Percentiles rank a stretch among this genome's conserved stretches.
Evolutionary conservation across 768 basidiomycete genomes (phyloP).

Genomic region (Lactarius evosmus): DNA sequence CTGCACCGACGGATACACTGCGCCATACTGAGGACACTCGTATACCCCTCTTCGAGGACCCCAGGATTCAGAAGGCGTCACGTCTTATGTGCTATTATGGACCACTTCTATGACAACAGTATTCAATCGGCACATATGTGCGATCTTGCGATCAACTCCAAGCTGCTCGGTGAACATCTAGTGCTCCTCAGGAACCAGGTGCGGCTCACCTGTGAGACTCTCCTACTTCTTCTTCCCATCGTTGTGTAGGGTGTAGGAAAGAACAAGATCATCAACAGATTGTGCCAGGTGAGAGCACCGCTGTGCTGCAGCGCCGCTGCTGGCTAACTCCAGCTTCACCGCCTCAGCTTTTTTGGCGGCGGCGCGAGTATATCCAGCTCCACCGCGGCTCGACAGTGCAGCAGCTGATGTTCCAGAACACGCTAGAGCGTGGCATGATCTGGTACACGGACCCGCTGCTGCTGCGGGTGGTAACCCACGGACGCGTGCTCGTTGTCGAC

Average conservation of each 20-base stretch:
- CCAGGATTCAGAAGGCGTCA: constrained; percentile 52
- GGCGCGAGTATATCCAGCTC: constrained; percentile 66
- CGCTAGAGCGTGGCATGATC: constrained; percentile 54
- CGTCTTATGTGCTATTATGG: constrained; percentile 64
- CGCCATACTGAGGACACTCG: constrained; percentile 35
- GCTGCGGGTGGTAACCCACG: constrained; percentile 56
- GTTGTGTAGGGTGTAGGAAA: constrained; percentile 57
- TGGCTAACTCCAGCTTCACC: not conserved
- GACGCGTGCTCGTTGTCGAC: constrained; percentile 66
- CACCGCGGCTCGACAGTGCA: constrained; percentile 70
- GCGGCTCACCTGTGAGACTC: constrained; percentile 4
- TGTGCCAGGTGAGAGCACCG: constrained; percentile 49
- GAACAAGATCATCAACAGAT: constrained; percentile 65
- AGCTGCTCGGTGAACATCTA: constrained; percentile 59
- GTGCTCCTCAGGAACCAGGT: constrained; percentile 71
- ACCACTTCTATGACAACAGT: constrained; percentile 68
- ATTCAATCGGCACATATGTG: constrained; percentile 65
- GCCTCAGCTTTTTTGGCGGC: constrained; percentile 53
- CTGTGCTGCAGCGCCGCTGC: not conserved
- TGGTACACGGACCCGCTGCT: constrained; percentile 64
- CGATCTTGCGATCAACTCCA: constrained; percentile 60
- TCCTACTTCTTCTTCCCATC: not conserved
- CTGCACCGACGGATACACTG: constrained; percentile 38
- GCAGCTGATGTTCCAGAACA: constrained; percentile 66
- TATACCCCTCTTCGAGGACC: constrained; percentile 49